Conservation (phyloP, 495 filamentous ascomycete species). For the Penicillium flavigenum region DNA sequence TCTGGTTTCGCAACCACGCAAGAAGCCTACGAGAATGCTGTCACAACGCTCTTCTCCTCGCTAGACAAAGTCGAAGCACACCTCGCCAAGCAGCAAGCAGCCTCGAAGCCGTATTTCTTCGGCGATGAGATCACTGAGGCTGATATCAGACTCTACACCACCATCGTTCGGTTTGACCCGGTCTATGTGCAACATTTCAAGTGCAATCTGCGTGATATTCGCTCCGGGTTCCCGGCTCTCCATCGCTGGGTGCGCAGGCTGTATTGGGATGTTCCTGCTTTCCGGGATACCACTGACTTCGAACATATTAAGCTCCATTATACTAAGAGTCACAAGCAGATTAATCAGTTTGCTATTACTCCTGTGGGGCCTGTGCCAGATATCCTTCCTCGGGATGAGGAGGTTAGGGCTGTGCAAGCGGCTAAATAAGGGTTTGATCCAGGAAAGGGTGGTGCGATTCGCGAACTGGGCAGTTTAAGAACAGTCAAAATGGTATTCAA, state of each 20-base stretch:
- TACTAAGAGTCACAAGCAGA: constrained; percentile 68
- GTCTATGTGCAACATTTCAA: constrained; percentile 96
- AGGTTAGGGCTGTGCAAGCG: constrained; percentile 55
- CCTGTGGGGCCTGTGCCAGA: constrained; percentile 64
- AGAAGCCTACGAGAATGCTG: constrained; percentile 71
- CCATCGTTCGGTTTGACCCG: constrained; percentile 79
- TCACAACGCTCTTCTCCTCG: constrained; percentile 65
- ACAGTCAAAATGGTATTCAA: background rate
- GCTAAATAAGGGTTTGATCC: constrained; percentile 12
- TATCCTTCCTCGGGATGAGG: constrained; percentile 59
- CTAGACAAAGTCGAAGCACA: constrained; percentile 71
- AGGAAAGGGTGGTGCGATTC: background rate
- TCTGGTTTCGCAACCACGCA: constrained; percentile 71
- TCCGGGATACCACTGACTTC: constrained; percentile 63
- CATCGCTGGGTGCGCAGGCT: constrained; percentile 65
- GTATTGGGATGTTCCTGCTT: constrained; percentile 67
- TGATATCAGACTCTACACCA: constrained; percentile 80
- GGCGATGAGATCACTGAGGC: constrained; percentile 72
- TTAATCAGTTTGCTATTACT: constrained; percentile 63
- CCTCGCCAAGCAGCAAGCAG: constrained; percentile 46
- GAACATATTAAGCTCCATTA: constrained; percentile 74
- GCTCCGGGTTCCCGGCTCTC: constrained; percentile 69
- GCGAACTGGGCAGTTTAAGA: background rate
- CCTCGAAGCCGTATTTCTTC: constrained; percentile 61
- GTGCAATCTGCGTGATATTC: constrained; percentile 81